Percentiles rank a stretch among this genome's conserved stretches.
Evolutionary conservation across 768 basidiomycete species (phyloP).

Genomic region (Tricholoma saponaceum): DNA sequence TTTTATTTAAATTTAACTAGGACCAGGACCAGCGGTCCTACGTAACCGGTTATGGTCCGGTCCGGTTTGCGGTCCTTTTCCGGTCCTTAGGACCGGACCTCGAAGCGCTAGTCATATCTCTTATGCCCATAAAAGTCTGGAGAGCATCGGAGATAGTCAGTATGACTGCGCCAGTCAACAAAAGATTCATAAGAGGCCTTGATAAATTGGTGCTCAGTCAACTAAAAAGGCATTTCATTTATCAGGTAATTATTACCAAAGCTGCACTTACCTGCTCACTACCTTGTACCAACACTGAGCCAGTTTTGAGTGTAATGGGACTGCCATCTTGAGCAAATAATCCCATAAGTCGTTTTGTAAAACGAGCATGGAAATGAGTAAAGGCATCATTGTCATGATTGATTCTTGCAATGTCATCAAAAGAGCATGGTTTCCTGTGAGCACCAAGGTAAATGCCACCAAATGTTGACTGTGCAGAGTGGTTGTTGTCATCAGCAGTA

Average conservation of each 20-base stretch:
- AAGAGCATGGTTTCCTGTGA: background rate
- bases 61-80: too few relatives aligned
- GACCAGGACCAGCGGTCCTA: too few relatives aligned
- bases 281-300: background rate
- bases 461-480: background rate
- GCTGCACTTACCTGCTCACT: too few relatives aligned
- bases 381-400: background rate
- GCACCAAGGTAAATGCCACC: slow-evolving; percentile 7
- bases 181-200: slow-evolving; percentile 21
- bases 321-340: background rate
- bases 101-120: slow-evolving; percentile 16
- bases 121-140: slow-evolving; percentile 8
- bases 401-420: background rate
- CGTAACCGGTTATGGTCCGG: too few relatives aligned
- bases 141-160: slow-evolving; percentile 17
- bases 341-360: background rate
- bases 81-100: too few relatives aligned
- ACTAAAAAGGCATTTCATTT: background rate
- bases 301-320: background rate
- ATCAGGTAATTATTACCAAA: too few relatives aligned
- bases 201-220: slow-evolving; percentile 6
- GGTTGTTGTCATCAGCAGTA: background rate
- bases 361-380: background rate
- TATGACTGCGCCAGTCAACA: slow-evolving; percentile 9
- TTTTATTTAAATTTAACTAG: too few relatives aligned